These are phyloP conservation scores for Phytophthora cactorum DNA, from an alignment of 352 stramenopile species.

Conservation along the genomic window DNA sequence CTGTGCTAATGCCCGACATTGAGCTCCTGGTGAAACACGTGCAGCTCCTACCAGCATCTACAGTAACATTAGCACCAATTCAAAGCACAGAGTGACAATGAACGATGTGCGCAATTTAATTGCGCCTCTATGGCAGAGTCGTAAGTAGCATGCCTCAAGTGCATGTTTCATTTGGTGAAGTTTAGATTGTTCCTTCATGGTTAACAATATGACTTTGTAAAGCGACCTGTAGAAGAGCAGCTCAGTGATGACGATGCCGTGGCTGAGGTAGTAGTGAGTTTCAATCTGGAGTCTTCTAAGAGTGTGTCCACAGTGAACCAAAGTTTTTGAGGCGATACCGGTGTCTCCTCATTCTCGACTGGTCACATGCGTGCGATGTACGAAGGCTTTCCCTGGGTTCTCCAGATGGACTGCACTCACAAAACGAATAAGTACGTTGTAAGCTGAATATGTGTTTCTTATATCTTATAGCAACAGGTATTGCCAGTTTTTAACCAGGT, in stretches of 20 bases:
- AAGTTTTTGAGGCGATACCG: neutral
- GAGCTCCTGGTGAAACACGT: neutral
- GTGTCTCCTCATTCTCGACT: neutral
- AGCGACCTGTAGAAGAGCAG: neutral
- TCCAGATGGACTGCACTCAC: neutral
- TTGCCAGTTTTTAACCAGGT: neutral
- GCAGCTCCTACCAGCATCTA: neutral
- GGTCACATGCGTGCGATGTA: neutral
- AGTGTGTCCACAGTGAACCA: neutral
- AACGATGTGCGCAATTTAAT: neutral
- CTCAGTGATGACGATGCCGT: neutral
- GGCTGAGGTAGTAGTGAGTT: neutral
- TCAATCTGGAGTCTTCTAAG: neutral
- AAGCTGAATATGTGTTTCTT: neutral
- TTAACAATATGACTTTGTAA: too few species aligned
- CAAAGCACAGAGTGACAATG: neutral
- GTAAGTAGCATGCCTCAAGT: neutral
- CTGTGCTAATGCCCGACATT: neutral
- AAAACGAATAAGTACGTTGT: neutral
- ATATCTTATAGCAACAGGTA: neutral
- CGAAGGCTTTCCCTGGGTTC: neutral
- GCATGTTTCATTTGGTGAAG: too few species aligned
- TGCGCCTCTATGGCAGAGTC: neutral
- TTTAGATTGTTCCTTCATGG: too few species aligned
- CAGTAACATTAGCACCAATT: neutral